Evolutionary conservation across 2,329 filamentous ascomycete genomes (phyloP), one percentile per base, ranked within the genome.

Genomic region (Fusarium sp.): DNA sequence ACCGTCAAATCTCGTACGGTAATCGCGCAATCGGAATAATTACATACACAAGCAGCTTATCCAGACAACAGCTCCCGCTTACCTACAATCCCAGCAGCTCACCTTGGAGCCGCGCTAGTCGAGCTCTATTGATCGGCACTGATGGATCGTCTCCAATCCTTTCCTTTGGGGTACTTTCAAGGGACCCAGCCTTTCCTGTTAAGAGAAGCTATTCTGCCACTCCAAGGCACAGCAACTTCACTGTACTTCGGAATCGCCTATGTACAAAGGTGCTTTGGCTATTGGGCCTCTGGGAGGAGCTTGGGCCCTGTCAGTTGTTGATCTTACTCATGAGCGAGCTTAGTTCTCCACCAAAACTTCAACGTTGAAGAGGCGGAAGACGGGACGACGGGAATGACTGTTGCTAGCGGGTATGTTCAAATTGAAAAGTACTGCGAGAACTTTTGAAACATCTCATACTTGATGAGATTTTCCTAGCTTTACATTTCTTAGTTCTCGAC

Each of bases 71-170:
- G 13, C 47, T 51, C n/a, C 47, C 36, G 33, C 34, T 51, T 51
- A 36, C 26, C 23, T 46, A 26, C 15, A 11, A 38, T 13, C 53
- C 53, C 31, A 58, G 45, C 54, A 70, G 59, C 57, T 68, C 20
- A 38, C n/a, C 26, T 58, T 52, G 60, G 49, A 63, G 62, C 68
- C 71, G 66, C 71, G 71, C 66, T 72, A 72, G 68, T 73, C 66
- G 68, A 64, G 66, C 65, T 65, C 59, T 15, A 67, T 55, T 60
- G 45, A 49, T 60, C 65, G 65, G 68, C 62, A 71, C 64, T 65
- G 62, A 55, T 59, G 69, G 62, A 65, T 71, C 62, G 18, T 52
- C 44, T 46, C 58, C 46, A 52, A 50, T 57, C 57, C 38, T 45
- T 36, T 63, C 44, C 37, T 40, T 46, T 65, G 54, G 59, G 59